phyloP scores from a whole-genome alignment of 257 asterid species.

The Nicotiana knightiana region DNA sequence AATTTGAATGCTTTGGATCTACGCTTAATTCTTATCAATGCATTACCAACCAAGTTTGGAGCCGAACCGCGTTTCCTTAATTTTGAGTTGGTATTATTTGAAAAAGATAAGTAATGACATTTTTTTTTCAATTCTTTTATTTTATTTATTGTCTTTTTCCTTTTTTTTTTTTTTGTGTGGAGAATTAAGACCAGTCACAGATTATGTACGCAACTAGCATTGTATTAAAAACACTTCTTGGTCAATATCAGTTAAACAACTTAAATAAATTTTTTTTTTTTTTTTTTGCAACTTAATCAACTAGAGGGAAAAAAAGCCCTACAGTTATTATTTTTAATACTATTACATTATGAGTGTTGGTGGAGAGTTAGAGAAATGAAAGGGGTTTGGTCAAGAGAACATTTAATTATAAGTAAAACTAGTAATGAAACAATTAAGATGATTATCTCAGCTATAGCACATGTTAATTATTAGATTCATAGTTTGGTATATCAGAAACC shows the following conservation, averaged over 20 bases:
- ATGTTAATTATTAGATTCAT: conserved; percentile 27
- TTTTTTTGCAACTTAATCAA: neutral
- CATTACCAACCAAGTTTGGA: neutral
- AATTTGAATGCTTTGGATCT: neutral
- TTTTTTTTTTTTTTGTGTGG: neutral
- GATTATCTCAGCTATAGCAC: neutral
- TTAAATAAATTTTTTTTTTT: neutral
- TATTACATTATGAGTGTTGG: conserved; percentile 25
- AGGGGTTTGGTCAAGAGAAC: conserved; percentile 35
- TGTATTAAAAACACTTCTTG: conserved; percentile 15
- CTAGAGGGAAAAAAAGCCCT: neutral
- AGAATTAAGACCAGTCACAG: neutral
- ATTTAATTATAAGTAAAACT: conserved; percentile 14
- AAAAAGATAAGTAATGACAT: neutral
- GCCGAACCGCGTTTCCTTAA: neutral
- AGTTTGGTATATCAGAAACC: conserved; percentile 18
- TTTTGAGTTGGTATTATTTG: neutral
- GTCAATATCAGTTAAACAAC: conserved; percentile 33
- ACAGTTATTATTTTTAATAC: conserved; percentile 18
- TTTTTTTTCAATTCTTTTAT: too few species aligned
- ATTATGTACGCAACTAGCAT: neutral
- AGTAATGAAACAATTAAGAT: neutral
- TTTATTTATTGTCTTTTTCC: neutral
- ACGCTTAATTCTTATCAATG: neutral
- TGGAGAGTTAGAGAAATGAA: conserved; percentile 9